These are phyloP conservation scores for Pseudogymnoascus sp. DNA, from an alignment of 2,329 filamentous ascomycete genomes.

Conservation along the genomic window DNA sequence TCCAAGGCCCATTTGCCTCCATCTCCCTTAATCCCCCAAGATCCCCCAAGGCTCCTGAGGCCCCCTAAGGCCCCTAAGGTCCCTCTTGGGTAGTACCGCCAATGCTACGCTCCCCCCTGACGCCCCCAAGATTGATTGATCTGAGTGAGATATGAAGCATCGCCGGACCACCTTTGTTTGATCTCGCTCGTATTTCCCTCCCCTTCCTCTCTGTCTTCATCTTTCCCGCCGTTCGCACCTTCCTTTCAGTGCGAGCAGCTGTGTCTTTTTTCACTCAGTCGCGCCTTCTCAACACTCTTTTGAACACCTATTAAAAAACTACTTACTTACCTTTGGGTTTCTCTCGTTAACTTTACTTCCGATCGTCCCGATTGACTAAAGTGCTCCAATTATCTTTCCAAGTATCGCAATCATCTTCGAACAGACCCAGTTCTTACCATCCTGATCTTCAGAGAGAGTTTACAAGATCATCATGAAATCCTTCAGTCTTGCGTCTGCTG, in stretches of 20 bases:
- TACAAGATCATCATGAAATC: slow-evolving; percentile 41
- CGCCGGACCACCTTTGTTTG: not conserved
- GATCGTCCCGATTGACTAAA: not conserved
- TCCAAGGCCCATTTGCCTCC: not conserved
- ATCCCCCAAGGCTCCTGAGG: not conserved
- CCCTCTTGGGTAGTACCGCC: not conserved
- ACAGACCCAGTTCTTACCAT: not conserved
- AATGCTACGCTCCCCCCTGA: not conserved
- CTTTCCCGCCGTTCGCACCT: not conserved
- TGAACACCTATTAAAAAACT: not conserved
- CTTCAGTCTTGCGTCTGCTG: slow-evolving; percentile 35
- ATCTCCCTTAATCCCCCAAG: not conserved
- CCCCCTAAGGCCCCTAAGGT: not conserved
- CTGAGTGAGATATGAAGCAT: slow-evolving; percentile 3
- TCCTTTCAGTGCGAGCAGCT: not conserved
- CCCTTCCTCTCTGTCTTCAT: not conserved
- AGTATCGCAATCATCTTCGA: not conserved
- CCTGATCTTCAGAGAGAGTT: slow-evolving; percentile 1
- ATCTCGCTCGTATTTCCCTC: slow-evolving; percentile 2
- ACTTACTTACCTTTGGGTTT: not conserved
- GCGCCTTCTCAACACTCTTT: slow-evolving; percentile 3
- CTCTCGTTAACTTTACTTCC: not conserved
- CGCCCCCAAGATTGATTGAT: slow-evolving; percentile 5
- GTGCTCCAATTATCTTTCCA: not conserved
- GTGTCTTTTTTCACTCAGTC: not conserved